Base-by-base conservation (phyloP, 768 basidiomycete genomes). In the Leccinum rimulosum region DNA sequence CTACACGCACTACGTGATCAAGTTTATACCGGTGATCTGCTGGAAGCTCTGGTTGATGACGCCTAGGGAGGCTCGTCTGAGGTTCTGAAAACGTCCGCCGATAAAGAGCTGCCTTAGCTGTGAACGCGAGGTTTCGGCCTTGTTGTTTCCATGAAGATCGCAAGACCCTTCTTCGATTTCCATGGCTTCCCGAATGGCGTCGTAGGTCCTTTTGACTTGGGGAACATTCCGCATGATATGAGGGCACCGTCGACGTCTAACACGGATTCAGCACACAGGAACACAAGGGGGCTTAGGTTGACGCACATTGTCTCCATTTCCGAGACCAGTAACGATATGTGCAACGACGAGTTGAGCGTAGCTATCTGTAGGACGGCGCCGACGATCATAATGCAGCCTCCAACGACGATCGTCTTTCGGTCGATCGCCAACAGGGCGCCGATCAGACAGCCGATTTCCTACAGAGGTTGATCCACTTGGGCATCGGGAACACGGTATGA, bases 181-280 rank as follows among this genome's bases (percentile, higher is more conserved):
- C 25, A 85, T 76, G 4, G 82, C 79, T 65, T 86, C 84, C 36
- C 74, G 72, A 55, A 84, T 84, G 31, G 80, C 84, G 36, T 77
- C 76, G 64, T 78, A 86, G 7, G 81, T 84, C 50, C 77, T 77
- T 56, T 77, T 77, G 1, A 86, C 81, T 2, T 70, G 83, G 79
- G 2, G 86, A 85, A 65, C 84, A 86, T 70, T 89, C 87, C 0
- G 84, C 82, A 58, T 86, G 84, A 66, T 86, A 88, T 12, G 28
- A 28, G 7, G 28, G 85, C 0, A 86, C 82, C 15, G 85, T 86
- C 3, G 28, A 28, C 6, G 28, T 87, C 81, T 86, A 52, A 38
- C 49, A 50, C 8, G 15, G 19, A 6, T 28, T 66, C 43, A 66
- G 55, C 12, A 15, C 1, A 19, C 4, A 14, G 14, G 10, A 7